Base-by-base conservation (phyloP, 345 rosid genomes). In the Ricinus communis region DNA sequence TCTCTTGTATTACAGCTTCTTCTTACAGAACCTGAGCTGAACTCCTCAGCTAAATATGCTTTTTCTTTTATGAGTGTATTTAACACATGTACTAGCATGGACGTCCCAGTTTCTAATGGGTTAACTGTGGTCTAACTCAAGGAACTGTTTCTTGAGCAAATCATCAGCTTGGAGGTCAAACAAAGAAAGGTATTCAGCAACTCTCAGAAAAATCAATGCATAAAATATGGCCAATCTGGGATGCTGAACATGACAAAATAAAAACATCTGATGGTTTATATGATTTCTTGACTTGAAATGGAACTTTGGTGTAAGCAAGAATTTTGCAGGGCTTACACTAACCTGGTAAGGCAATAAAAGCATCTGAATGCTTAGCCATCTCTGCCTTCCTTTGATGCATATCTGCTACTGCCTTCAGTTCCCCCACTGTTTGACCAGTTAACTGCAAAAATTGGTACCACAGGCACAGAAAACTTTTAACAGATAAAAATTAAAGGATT, bases 331-430 rank as follows among this genome's bases (percentile, higher is more conserved):
- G 51, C 4, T 56, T 77, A 74, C 56, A 73, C 83, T 77, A 80
- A 94, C 98, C 99, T 87, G 99, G 99, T 69, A 95, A 92, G 85
- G 99, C 99, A 85, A 95, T 92, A 83, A 95, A 95, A 75, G 96
- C 99, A 87, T 95, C 99, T 75, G 99, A 95, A 83, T 90, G 99
- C 90, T 90, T 95, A 74, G 99, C 97, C 97, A 95, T 95, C 91
- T 95, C 99, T 53, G 97, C 98, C 79, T 95, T 95, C 79, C 99
- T 89, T 86, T 95, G 98, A 76, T 95, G 99, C 99, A 95, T 95
- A 76, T 82, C 99, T 74, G 98, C 96, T 65, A 95, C 97, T 70
- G 99, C 99, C 86, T 91, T 95, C 83, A 95, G 98, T 85, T 95
- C 99, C 81, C 99, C 97, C 60, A 95, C 97, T 78, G 99, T 95